Evolutionary conservation across 306 rosid species (phyloP).

Genomic region (Hylodesmum podocarpum): DNA sequence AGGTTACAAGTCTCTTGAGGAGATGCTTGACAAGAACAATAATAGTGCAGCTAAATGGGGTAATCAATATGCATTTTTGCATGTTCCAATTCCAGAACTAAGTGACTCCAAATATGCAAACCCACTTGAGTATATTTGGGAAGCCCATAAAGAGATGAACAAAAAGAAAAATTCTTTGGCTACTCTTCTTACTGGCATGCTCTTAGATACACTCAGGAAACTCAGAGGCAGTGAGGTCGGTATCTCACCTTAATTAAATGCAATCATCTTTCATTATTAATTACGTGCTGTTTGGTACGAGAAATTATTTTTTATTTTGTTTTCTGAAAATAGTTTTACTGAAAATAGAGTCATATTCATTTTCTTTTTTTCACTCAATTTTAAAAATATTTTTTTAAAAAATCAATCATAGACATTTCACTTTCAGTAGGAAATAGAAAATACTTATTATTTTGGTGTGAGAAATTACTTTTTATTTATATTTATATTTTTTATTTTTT

Average conservation of each 20-base stretch:
- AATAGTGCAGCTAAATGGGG: slow-evolving; percentile 49
- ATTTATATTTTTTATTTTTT: too few species aligned
- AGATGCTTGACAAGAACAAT: slow-evolving; percentile 41
- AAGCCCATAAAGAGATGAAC: slow-evolving; percentile 35
- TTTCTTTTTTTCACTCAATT: too few species aligned
- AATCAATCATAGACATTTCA: too few species aligned
- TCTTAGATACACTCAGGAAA: slow-evolving; percentile 32
- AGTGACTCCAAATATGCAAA: slow-evolving; percentile 21
- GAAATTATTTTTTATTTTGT: too few species aligned
- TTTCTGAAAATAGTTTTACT: too few species aligned
- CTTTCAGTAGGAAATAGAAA: too few species aligned
- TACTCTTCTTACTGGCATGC: slow-evolving; percentile 32
- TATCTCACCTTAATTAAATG: background rate
- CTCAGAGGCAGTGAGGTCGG: slow-evolving; percentile 54
- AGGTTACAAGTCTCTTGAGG: slow-evolving; percentile 46
- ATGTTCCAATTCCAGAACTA: slow-evolving; percentile 43
- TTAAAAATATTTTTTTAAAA: too few species aligned
- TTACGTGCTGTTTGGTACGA: too few species aligned
- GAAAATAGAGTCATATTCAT: too few species aligned
- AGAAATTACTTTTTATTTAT: too few species aligned
- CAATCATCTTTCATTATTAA: background rate
- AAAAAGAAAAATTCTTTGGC: slow-evolving; percentile 41
- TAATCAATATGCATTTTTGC: slow-evolving; percentile 46
- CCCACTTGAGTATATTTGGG: slow-evolving; percentile 42
- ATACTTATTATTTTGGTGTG: too few species aligned